Percentiles rank a stretch among this genome's conserved stretches.
Evolutionary conservation across 2,329 filamentous ascomycete genomes (phyloP).

Genomic region (Penicillium sp.): DNA sequence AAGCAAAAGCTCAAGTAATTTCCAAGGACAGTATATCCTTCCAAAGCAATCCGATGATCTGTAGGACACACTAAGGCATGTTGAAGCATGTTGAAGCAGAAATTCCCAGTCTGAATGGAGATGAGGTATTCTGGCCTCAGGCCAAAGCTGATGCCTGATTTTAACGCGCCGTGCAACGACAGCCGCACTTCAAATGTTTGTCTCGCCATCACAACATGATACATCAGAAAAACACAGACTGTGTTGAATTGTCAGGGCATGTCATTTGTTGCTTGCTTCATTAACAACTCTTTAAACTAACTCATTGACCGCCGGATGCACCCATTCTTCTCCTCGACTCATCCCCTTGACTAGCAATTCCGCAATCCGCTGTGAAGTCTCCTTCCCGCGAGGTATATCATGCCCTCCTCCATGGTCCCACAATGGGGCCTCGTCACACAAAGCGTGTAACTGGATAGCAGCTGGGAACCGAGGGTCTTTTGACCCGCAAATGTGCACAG

Average conservation of each 20-base stretch:
- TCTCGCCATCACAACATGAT: too few relatives aligned
- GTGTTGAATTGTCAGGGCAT: too few relatives aligned
- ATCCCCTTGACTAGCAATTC: background rate
- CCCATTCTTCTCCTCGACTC: background rate
- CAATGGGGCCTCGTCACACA: background rate
- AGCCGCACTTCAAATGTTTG: too few relatives aligned
- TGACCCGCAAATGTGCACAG: background rate
- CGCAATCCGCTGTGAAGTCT: background rate
- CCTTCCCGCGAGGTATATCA: background rate
- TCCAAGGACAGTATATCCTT: too few relatives aligned
- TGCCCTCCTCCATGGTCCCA: slow-evolving; percentile 1
- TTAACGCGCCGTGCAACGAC: background rate
- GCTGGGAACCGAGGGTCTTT: background rate
- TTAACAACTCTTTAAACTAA: background rate
- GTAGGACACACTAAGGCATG: too few relatives aligned
- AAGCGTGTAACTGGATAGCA: background rate
- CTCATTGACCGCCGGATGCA: background rate
- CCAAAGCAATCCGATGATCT: too few relatives aligned
- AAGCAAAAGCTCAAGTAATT: too few relatives aligned
- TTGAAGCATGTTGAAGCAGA: background rate
- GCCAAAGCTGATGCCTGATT: background rate
- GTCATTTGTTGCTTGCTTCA: background rate
- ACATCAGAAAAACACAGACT: too few relatives aligned
- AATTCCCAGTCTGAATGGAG: background rate
- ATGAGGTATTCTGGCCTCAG: background rate